A percentile compares a stretch with the other conserved stretches of the same genome.
These are phyloP conservation scores for Elsinoe batatas DNA, from an alignment of 2,329 filamentous ascomycete genomes.

Conservation along the genomic window DNA sequence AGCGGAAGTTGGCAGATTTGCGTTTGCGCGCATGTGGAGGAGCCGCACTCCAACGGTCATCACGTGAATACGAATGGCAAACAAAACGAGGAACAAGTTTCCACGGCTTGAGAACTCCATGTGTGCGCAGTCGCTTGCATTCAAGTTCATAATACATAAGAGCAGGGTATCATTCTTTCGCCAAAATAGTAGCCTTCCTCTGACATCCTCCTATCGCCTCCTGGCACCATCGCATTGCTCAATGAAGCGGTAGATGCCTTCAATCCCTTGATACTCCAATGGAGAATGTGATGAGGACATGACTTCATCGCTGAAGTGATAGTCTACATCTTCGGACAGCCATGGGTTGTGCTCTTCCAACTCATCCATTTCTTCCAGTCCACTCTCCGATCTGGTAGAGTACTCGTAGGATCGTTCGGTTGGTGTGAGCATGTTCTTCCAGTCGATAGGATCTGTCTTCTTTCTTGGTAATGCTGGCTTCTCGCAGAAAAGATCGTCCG, in stretches of 20 bases:
- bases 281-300: conserved; percentile 27
- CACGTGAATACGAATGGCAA: no score
- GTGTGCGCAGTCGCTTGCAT: background rate
- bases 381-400: conserved; percentile 27
- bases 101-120: no score
- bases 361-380: conserved; percentile 26
- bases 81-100: no score
- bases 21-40: no score
- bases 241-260: conserved; percentile 58
- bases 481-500: conserved; percentile 35
- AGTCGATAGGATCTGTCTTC: conserved; percentile 38
- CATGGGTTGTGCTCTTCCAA: conserved; percentile 42
- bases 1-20: background rate
- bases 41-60: no score
- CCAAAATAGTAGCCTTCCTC: background rate
- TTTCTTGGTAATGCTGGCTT: conserved; percentile 28
- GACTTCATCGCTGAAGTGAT: conserved; percentile 40
- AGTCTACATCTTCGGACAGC: conserved; percentile 47
- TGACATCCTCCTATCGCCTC: conserved; percentile 19
- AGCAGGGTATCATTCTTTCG: conserved; percentile 15
- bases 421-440: conserved; percentile 49
- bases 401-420: conserved; percentile 24
- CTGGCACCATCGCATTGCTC: conserved; percentile 49
- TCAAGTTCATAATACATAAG: conserved; percentile 4
- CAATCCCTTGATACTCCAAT: conserved; percentile 52